Conservation (phyloP, 495 filamentous ascomycete species). For the Ramalina intermedia region DNA sequence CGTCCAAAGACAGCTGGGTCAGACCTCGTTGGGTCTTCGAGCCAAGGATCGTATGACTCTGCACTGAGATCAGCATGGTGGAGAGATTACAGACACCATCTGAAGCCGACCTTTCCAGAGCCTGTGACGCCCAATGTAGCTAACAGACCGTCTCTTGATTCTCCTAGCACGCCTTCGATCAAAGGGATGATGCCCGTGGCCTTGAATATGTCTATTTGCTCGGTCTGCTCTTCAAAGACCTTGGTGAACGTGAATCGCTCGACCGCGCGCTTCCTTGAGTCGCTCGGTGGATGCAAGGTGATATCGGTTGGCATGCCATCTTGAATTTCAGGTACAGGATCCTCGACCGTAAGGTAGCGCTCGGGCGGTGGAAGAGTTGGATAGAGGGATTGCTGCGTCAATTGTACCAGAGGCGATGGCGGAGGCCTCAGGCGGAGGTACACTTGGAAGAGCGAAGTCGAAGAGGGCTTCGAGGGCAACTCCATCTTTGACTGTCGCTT, state of each 20-base stretch:
- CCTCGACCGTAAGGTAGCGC: conserved; percentile 68
- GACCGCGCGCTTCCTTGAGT: conserved; percentile 64
- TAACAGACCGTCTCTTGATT: conserved; percentile 75
- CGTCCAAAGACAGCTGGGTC: conserved; percentile 80
- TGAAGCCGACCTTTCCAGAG: conserved; percentile 69
- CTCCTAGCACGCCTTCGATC: conserved; percentile 62
- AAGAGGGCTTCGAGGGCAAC: conserved; percentile 27
- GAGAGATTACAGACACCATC: background rate
- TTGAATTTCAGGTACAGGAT: conserved; percentile 28
- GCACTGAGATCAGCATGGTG: conserved; percentile 13
- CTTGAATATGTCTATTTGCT: conserved; percentile 77
- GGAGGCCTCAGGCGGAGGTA: conserved; percentile 81
- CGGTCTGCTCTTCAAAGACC: conserved; percentile 76
- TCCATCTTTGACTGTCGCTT: conserved; percentile 15
- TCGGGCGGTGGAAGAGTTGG: conserved; percentile 30
- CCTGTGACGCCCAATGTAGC: conserved; percentile 92
- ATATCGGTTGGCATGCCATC: conserved; percentile 56
- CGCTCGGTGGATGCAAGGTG: conserved; percentile 70
- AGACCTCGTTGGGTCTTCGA: conserved; percentile 74
- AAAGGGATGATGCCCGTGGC: conserved; percentile 62
- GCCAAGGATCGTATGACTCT: conserved; percentile 96
- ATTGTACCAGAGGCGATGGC: conserved; percentile 18
- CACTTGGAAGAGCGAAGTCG: conserved; percentile 71
- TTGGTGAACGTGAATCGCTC: conserved; percentile 91
- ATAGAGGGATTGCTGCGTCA: conserved; percentile 17